These are phyloP conservation scores for Malus hybrid DNA, from an alignment of 331 rosid genomes.

Conservation along the genomic window DNA sequence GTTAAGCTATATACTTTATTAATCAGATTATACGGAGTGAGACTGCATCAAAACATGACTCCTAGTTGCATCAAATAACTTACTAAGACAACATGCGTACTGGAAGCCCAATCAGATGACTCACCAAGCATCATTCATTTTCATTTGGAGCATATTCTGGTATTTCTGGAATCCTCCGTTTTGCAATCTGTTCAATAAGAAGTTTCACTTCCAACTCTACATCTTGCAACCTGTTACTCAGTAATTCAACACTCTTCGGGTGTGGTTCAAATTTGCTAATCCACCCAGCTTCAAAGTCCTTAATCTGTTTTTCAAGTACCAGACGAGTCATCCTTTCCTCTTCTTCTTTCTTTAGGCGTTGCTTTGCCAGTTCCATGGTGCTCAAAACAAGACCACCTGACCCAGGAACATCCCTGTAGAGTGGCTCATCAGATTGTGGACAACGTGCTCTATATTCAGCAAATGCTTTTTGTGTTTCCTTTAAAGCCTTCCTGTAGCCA, in stretches of 20 bases:
- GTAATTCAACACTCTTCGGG: slow-evolving; percentile 22
- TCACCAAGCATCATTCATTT: not conserved
- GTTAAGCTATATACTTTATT: not conserved
- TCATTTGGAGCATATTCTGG: slow-evolving; percentile 12
- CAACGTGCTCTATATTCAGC: slow-evolving; percentile 49
- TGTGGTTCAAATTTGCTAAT: slow-evolving; percentile 29
- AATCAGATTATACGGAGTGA: not conserved
- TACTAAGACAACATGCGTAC: not conserved
- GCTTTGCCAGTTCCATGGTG: slow-evolving; percentile 68
- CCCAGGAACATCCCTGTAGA: slow-evolving; percentile 81
- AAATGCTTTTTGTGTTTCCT: slow-evolving; percentile 60
- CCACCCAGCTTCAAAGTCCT: slow-evolving; percentile 50
- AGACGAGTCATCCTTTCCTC: slow-evolving; percentile 48
- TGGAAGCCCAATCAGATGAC: not conserved
- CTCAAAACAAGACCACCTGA: slow-evolving; percentile 90
- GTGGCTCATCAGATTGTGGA: slow-evolving; percentile 71
- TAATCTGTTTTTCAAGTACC: slow-evolving; percentile 34
- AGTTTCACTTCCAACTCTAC: slow-evolving; percentile 39
- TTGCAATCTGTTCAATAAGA: slow-evolving; percentile 36
- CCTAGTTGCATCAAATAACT: not conserved
- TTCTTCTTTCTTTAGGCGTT: slow-evolving; percentile 63
- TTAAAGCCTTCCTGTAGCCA: slow-evolving; percentile 74
- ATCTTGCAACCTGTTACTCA: slow-evolving; percentile 35
- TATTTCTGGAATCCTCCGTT: slow-evolving; percentile 27
- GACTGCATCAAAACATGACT: not conserved